phyloP scores from a whole-genome alignment of 805 yeast species.

The Monosporozyma solicola region DNA sequence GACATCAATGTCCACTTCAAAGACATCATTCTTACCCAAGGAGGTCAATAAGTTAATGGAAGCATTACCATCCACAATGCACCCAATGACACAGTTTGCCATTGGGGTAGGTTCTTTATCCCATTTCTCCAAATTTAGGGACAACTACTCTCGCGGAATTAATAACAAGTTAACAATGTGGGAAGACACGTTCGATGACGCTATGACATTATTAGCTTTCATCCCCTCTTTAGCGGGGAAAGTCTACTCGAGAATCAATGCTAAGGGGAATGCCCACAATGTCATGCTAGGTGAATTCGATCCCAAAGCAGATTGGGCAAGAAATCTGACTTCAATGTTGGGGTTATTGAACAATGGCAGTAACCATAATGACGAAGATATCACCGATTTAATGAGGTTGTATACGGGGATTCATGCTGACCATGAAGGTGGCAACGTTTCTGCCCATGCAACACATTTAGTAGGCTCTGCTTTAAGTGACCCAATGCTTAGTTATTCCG shows the following conservation, averaged over 20 bases:
- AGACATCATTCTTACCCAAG: constrained; percentile 44
- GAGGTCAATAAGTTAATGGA: constrained; percentile 53
- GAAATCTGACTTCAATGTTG: constrained; percentile 55
- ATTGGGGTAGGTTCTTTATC: constrained; percentile 69
- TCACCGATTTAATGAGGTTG: constrained; percentile 67
- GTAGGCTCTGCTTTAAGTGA: constrained; percentile 77
- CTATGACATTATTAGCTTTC: constrained; percentile 58
- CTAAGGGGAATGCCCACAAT: constrained; percentile 36
- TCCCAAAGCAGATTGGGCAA: constrained; percentile 56
- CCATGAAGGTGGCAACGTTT: constrained; percentile 86
- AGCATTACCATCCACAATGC: constrained; percentile 56
- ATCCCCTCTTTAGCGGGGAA: constrained; percentile 62
- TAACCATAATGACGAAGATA: constrained; percentile 31
- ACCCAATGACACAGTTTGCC: constrained; percentile 79
- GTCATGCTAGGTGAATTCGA: constrained; percentile 41
- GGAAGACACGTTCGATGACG: constrained; percentile 69
- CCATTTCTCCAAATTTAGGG: constrained; percentile 61
- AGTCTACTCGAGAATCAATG: constrained; percentile 55
- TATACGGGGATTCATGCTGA: constrained; percentile 76
- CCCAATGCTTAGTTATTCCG: constrained; percentile 65
- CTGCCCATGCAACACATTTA: constrained; percentile 78
- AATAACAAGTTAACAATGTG: constrained; percentile 62
- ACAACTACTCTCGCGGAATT: constrained; percentile 58
- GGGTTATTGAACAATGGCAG: constrained; percentile 32
- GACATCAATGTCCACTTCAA: neutral